Evolutionary conservation across 2,329 filamentous ascomycete genomes (phyloP).

Genomic region (Venturia effusa): DNA sequence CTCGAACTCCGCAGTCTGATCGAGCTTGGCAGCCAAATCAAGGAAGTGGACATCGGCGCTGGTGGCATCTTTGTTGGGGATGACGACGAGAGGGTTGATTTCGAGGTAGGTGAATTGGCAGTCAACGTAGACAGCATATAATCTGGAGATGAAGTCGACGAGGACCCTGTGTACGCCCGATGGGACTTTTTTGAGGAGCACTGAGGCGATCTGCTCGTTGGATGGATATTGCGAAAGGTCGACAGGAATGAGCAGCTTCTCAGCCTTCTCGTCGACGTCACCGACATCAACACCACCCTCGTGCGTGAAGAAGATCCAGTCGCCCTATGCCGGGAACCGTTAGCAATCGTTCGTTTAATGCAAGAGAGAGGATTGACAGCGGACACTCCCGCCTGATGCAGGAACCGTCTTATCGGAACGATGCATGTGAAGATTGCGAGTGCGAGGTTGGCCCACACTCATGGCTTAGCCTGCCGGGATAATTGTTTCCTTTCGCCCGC

Average conservation of each 20-base stretch:
- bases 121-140: slow-evolving; percentile 98
- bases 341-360: slow-evolving; percentile 17
- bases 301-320: slow-evolving; percentile 99
- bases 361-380: slow-evolving; percentile 11
- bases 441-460: not conserved
- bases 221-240: slow-evolving; percentile 91
- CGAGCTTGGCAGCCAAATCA: slow-evolving; percentile 94
- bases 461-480: not conserved
- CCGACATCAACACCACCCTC: slow-evolving; percentile 99
- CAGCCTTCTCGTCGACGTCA: slow-evolving; percentile 96
- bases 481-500: slow-evolving; percentile 10
- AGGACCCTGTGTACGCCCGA: slow-evolving; percentile 95
- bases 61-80: slow-evolving; percentile 85
- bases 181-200: slow-evolving; percentile 86
- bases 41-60: slow-evolving; percentile 96
- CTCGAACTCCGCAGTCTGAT: slow-evolving; percentile 98
- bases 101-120: slow-evolving; percentile 99
- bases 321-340: slow-evolving; percentile 52
- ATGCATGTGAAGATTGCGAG: slow-evolving; percentile 7
- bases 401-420: not conserved
- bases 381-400: slow-evolving; percentile 12
- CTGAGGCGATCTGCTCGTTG: slow-evolving; percentile 80
- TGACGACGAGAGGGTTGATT: slow-evolving; percentile 98
- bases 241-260: slow-evolving; percentile 96
- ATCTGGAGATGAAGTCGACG: slow-evolving; percentile 95